These are phyloP conservation scores for Spiromastix sp. DNA, from an alignment of 2,329 filamentous ascomycete species.

Conservation along the genomic window DNA sequence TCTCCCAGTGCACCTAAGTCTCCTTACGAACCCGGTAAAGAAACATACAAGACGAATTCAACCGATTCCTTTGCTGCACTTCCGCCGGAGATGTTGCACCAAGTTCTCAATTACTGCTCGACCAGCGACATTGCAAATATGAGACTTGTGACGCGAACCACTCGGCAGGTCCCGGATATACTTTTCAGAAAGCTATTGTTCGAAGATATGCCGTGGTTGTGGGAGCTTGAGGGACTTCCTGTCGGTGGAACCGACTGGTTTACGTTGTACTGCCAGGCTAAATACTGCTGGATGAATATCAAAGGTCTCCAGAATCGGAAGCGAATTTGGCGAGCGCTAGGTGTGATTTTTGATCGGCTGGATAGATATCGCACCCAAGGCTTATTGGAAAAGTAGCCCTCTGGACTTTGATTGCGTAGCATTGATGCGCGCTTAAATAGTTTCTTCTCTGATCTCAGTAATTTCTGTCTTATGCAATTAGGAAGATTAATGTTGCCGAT, in stretches of 20 bases:
- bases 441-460: too few species aligned
- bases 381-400: too few species aligned
- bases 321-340: neutral
- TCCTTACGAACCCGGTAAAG: too few species aligned
- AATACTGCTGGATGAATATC: neutral
- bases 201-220: conserved; percentile 1
- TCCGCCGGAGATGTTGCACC: neutral
- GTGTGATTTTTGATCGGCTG: neutral
- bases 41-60: too few species aligned
- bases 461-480: too few species aligned
- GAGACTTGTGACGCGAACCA: neutral
- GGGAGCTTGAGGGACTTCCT: neutral
- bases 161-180: neutral
- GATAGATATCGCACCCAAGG: neutral
- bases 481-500: too few species aligned
- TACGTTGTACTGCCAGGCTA: neutral
- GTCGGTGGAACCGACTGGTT: neutral
- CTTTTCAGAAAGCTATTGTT: neutral
- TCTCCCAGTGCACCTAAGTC: too few species aligned
- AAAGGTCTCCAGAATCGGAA: neutral
- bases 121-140: neutral
- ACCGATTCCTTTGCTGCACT: neutral
- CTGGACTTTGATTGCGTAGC: too few species aligned
- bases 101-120: neutral
- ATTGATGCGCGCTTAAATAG: too few species aligned